Evolutionary conservation across 2,329 filamentous ascomycete species (phyloP).

Genomic region (Verticillium zaregamsianum): DNA sequence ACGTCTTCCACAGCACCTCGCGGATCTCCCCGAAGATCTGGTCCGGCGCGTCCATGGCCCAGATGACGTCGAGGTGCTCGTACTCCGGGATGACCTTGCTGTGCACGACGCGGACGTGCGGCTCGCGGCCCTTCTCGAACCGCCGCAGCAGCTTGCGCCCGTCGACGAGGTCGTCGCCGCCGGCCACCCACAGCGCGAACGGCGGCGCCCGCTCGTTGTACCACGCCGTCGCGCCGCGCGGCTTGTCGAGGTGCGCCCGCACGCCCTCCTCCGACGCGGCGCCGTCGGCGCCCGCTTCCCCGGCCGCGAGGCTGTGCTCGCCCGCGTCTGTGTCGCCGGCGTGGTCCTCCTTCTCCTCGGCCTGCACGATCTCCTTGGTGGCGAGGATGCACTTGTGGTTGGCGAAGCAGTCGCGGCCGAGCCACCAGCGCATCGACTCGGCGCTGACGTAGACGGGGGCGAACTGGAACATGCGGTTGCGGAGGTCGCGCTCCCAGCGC

Average conservation of each 20-base stretch:
- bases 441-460: slow-evolving; percentile 85
- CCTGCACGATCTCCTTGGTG: slow-evolving; percentile 64
- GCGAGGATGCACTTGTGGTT: slow-evolving; percentile 80
- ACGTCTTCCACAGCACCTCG: slow-evolving; percentile 80
- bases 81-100: slow-evolving; percentile 80
- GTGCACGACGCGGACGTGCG: slow-evolving; percentile 76
- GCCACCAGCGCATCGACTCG: slow-evolving; percentile 94
- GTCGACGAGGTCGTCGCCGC: slow-evolving; percentile 80
- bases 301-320: slow-evolving; percentile 20
- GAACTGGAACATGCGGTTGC: slow-evolving; percentile 86
- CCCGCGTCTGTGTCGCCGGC: slow-evolving; percentile 16
- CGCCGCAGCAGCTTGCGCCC: slow-evolving; percentile 69
- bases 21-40: slow-evolving; percentile 78
- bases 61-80: slow-evolving; percentile 91
- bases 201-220: slow-evolving; percentile 77
- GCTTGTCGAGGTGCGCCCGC: slow-evolving; percentile 26
- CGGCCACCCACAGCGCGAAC: slow-evolving; percentile 84
- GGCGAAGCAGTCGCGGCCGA: slow-evolving; percentile 78
- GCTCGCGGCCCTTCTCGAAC: slow-evolving; percentile 74
- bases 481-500: slow-evolving; percentile 77
- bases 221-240: slow-evolving; percentile 64
- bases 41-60: slow-evolving; percentile 85
- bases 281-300: slow-evolving; percentile 26
- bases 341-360: slow-evolving; percentile 58
- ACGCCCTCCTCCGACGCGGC: slow-evolving; percentile 10